These are phyloP conservation scores for Erodium moschatum DNA, from an alignment of 441 rosid species.

Conservation along the genomic window DNA sequence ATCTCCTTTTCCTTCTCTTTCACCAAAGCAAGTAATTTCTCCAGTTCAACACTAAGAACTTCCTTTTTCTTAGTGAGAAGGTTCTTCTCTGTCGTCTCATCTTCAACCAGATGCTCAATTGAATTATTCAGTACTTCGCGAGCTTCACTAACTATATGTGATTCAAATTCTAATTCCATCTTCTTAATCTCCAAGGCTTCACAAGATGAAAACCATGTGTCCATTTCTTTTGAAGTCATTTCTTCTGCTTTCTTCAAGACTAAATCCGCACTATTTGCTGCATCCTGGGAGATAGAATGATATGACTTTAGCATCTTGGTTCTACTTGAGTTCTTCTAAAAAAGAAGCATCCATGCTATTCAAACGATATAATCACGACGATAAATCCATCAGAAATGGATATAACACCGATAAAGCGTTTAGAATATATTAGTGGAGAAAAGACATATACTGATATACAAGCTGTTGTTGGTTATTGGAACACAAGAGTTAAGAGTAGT, in stretches of 20 bases:
- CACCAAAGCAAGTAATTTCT: constrained; percentile 52
- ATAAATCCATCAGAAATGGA: neutral
- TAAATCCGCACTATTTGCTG: constrained; percentile 41
- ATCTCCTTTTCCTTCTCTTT: constrained; percentile 64
- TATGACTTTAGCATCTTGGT: neutral
- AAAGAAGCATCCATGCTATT: neutral
- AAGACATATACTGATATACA: neutral
- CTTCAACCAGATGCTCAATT: constrained; percentile 41
- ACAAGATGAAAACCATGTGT: constrained; percentile 47
- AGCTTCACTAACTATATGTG: constrained; percentile 49
- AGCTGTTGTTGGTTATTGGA: neutral
- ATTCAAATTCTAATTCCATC: constrained; percentile 57
- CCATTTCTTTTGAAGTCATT: constrained; percentile 39
- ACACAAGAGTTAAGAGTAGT: neutral
- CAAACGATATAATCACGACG: neutral
- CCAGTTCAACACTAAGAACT: constrained; percentile 43
- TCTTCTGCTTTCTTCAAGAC: constrained; percentile 39
- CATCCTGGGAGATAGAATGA: constrained; percentile 38
- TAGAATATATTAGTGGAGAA: neutral
- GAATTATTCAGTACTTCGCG: constrained; percentile 35
- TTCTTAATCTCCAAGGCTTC: constrained; percentile 56
- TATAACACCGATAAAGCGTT: neutral
- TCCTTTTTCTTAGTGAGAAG: constrained; percentile 40
- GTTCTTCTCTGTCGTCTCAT: constrained; percentile 50
- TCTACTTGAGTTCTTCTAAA: neutral